Evolutionary conservation across 148 eudicot genomes (phyloP), one percentile per base, ranked within the genome.

Genomic region (Selenicereus undatus): DNA sequence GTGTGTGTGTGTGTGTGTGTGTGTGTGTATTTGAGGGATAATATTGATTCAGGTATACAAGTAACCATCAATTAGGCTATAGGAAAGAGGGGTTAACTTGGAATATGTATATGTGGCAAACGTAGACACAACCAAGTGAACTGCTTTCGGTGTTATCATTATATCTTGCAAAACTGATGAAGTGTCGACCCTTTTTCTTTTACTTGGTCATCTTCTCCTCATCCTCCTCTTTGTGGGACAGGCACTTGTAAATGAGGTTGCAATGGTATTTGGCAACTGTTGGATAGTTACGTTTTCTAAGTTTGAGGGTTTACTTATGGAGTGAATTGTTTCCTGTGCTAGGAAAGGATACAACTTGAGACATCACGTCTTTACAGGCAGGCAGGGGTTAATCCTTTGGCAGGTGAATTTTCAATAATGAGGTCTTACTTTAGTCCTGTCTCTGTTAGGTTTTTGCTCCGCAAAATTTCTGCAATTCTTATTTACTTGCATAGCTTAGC

Each of bases 341-440:
- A 97, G 99, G 99, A 97, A 89, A 90, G 99, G 80, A 91, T 97
- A 88, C 98, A 94, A 86, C 97, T 93, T 18, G 97, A 93, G 88
- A 93, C 97, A 82, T 85, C 97, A 69, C 97, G 99, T 35, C 89
- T 96, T 62, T 96, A 96, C 89, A 90, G 52, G 83, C 98, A 96
- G 83, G 99, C 99, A 42, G 98, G 94, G 79, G 98, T 96, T 71
- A 96, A 96, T 89, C 99, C 99, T 82, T 88, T 94, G 85, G 99
- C 99, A 89, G 99, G 99, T 94, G 81, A 80, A 21, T 65, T 76
- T 77, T 73, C 71, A n/a, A 64, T 27, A 22, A 65, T 3, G 22
- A 24, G 12, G 29, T 54, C 45, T n/a, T 48, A 7, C 8, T 13
- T n/a, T 48, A 1, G 0, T 56, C 52, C 35, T 79, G 51, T 70